phyloP scores from a whole-genome alignment of 1,139 yeast species.

The Yamadazyma pseudoaaseri region DNA sequence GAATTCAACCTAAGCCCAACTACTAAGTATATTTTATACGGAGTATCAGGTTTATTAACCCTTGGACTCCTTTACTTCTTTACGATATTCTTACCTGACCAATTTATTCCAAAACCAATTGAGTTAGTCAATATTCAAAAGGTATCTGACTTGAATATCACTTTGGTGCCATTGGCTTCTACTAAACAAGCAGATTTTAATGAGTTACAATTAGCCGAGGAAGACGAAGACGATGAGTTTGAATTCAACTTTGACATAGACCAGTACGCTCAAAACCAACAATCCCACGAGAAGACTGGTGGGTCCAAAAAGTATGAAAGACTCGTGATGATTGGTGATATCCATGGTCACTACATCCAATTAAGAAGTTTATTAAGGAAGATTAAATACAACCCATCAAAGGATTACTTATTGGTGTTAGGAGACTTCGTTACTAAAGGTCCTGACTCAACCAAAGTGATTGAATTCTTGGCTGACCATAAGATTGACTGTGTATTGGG shows the following conservation, averaged over 20 bases:
- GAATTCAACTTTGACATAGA: not conserved
- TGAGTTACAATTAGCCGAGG: not conserved
- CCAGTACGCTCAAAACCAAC: constrained; percentile 5
- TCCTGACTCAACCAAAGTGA: constrained; percentile 65
- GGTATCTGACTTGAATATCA: constrained; percentile 24
- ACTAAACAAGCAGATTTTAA: not conserved
- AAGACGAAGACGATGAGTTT: constrained; percentile 3
- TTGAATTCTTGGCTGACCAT: constrained; percentile 63
- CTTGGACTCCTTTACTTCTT: constrained; percentile 27
- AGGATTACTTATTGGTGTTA: constrained; percentile 64
- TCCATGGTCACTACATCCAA: constrained; percentile 74
- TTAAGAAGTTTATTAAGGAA: constrained; percentile 50
- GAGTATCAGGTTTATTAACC: constrained; percentile 18
- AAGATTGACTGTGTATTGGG: constrained; percentile 77
- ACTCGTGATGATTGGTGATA: constrained; percentile 76
- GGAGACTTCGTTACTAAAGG: constrained; percentile 92
- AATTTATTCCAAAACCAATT: constrained; percentile 34
- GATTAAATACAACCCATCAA: constrained; percentile 38
- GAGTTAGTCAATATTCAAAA: constrained; percentile 26
- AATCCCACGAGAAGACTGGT: not conserved
- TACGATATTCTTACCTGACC: constrained; percentile 31
- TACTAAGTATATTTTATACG: constrained; percentile 15
- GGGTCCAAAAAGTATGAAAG: constrained; percentile 29
- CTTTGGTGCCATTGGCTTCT: constrained; percentile 23
- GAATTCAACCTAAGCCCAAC: constrained; percentile 18